Percentiles rank a stretch among this genome's conserved stretches.
Evolutionary conservation across 306 rosid species (phyloP).

Genomic region (Quercus suber): DNA sequence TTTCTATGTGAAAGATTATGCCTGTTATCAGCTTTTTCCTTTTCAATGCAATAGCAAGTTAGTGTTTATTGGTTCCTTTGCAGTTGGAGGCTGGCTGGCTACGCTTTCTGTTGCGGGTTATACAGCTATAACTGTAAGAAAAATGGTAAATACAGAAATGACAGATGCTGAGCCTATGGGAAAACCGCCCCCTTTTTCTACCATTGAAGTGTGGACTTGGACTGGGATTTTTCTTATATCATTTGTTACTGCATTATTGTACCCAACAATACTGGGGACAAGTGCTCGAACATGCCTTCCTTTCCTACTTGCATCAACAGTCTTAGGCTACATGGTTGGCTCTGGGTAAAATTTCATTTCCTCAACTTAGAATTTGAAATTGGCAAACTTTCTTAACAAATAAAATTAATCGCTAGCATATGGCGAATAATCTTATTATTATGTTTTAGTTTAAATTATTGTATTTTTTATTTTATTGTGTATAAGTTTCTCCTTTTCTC

Average conservation of each 20-base stretch:
- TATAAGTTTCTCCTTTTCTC: conserved; percentile 20
- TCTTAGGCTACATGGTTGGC: conserved; percentile 89
- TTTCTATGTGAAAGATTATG: neutral
- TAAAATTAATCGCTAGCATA: neutral
- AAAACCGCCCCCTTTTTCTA: conserved; percentile 80
- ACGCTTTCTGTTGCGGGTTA: conserved; percentile 85
- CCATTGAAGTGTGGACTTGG: conserved; percentile 73
- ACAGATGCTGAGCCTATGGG: conserved; percentile 89
- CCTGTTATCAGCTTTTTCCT: neutral
- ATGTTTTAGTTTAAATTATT: neutral
- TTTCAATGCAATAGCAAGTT: conserved; percentile 15
- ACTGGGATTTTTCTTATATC: conserved; percentile 64
- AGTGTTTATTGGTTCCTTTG: conserved; percentile 16
- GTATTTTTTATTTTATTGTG: neutral
- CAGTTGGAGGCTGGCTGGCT: conserved; percentile 97
- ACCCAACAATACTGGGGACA: conserved; percentile 81
- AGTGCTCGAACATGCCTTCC: conserved; percentile 90
- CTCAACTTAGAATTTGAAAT: conserved; percentile 1
- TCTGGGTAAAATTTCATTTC: conserved; percentile 56
- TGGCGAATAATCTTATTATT: neutral
- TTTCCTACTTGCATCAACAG: conserved; percentile 89
- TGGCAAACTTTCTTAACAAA: neutral
- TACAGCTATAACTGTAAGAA: conserved; percentile 80
- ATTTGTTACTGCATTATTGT: conserved; percentile 55
- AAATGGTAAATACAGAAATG: conserved; percentile 76